Percentiles rank a stretch among this genome's conserved stretches.
These are phyloP conservation scores for Pachyrhizus erosus DNA, from an alignment of 306 rosid species.

Conservation along the genomic window DNA sequence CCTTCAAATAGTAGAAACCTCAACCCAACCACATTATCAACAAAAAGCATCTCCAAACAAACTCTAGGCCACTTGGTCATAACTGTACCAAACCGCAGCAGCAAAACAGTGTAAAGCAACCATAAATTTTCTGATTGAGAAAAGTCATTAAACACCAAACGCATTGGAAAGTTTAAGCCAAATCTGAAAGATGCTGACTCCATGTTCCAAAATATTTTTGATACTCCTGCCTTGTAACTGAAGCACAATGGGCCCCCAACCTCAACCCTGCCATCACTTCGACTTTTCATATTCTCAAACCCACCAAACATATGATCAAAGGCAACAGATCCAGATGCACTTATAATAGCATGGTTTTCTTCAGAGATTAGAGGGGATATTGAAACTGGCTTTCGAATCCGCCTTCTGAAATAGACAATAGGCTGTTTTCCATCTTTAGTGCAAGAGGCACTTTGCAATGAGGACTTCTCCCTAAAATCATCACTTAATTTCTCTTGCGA, in stretches of 20 bases:
- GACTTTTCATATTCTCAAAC: conserved; percentile 40
- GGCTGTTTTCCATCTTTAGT: conserved; percentile 62
- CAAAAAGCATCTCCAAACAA: conserved; percentile 85
- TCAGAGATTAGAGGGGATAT: conserved; percentile 46
- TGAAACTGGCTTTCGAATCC: conserved; percentile 59
- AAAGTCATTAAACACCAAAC: conserved; percentile 45
- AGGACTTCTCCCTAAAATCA: conserved; percentile 49
- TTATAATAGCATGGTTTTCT: conserved; percentile 37
- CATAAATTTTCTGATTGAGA: conserved; percentile 55
- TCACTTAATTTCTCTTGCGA: conserved; percentile 57
- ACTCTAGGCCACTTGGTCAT: conserved; percentile 78
- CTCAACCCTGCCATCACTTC: conserved; percentile 44
- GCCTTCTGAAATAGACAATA: conserved; percentile 82
- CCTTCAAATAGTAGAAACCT: conserved; percentile 85
- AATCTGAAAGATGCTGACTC: conserved; percentile 58
- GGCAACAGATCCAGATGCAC: conserved; percentile 46
- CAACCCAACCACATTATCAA: conserved; percentile 86
- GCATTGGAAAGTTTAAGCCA: conserved; percentile 54
- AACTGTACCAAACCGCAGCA: conserved; percentile 66
- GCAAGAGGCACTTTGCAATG: conserved; percentile 52
- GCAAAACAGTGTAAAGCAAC: conserved; percentile 57
- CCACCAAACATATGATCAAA: conserved; percentile 39
- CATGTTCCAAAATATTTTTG: conserved; percentile 49
- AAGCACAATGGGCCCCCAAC: conserved; percentile 59
- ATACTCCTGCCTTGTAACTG: conserved; percentile 61